Evolutionary conservation across 768 basidiomycete species (phyloP).

Genomic region (Mycena kentingensis): DNA sequence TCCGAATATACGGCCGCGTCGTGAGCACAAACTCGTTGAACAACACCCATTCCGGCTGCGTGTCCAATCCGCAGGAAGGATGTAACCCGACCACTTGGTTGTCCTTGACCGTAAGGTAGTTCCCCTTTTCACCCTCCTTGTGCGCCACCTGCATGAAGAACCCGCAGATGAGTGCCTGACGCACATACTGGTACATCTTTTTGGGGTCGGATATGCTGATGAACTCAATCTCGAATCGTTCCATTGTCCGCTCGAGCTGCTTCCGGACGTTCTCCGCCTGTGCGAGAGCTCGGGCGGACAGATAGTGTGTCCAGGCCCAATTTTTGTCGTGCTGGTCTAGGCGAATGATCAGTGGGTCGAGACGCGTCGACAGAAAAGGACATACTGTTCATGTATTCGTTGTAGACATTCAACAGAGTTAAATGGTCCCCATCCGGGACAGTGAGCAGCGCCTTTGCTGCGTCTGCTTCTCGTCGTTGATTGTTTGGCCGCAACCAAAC

Average conservation of each 20-base stretch:
- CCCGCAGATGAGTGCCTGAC: slow-evolving; percentile 84
- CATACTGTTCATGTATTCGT: slow-evolving; percentile 84
- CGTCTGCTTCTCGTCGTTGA: slow-evolving; percentile 87
- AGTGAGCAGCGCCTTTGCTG: slow-evolving; percentile 83
- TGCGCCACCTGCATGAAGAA: slow-evolving; percentile 99
- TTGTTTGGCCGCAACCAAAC: slow-evolving; percentile 93
- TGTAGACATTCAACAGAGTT: slow-evolving; percentile 93
- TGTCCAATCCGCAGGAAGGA: slow-evolving; percentile 85
- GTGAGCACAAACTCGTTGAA: slow-evolving; percentile 97
- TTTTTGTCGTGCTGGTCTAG: slow-evolving; percentile 75
- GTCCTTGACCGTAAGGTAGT: slow-evolving; percentile 92
- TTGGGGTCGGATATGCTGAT: slow-evolving; percentile 67
- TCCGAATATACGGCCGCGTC: slow-evolving; percentile 85
- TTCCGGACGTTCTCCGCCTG: slow-evolving; percentile 94
- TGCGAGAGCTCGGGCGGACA: slow-evolving; percentile 77
- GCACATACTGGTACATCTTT: slow-evolving; percentile 73
- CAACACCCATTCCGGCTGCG: slow-evolving; percentile 88
- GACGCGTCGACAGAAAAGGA: not conserved
- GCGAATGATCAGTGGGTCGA: not conserved
- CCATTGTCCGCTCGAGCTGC: slow-evolving; percentile 90
- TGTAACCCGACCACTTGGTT: slow-evolving; percentile 87
- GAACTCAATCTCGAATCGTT: slow-evolving; percentile 80
- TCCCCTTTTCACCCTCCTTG: slow-evolving; percentile 87
- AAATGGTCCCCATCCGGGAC: slow-evolving; percentile 98
- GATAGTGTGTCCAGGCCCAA: slow-evolving; percentile 91